A percentile compares a stretch with the other conserved stretches of the same genome.
Conservation (phyloP, 495 filamentous ascomycete species). For the Penicillium manginii region DNA sequence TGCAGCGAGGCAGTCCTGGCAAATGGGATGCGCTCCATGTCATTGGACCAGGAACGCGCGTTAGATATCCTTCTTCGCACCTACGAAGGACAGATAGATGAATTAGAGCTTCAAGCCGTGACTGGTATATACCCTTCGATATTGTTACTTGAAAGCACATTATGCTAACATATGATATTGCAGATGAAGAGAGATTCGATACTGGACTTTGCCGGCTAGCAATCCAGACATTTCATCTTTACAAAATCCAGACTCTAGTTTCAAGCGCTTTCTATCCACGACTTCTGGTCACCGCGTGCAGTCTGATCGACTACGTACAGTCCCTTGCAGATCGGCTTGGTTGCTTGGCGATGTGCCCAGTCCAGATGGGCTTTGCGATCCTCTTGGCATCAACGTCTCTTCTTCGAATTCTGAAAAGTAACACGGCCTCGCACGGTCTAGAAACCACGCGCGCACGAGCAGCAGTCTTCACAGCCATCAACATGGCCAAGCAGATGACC, state of each 20-base stretch:
- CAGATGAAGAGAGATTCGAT: conserved; percentile 41
- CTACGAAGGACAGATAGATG: conserved; percentile 40
- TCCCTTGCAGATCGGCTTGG: conserved; percentile 25
- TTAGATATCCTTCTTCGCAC: conserved; percentile 40
- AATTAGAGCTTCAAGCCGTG: conserved; percentile 34
- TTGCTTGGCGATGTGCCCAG: conserved; percentile 31
- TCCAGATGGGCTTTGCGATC: conserved; percentile 36
- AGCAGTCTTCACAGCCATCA: conserved; percentile 41
- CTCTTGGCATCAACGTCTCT: conserved; percentile 40
- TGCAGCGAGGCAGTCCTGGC: conserved; percentile 40
- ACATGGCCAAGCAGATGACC: conserved; percentile 42
- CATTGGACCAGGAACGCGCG: conserved; percentile 39
- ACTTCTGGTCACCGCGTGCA: conserved; percentile 39
- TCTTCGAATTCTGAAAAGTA: conserved; percentile 46
- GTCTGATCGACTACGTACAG: conserved; percentile 38
- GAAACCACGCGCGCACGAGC: conserved; percentile 39
- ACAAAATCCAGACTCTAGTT: conserved; percentile 37
- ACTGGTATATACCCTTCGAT: conserved; percentile 28
- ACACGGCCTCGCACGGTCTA: conserved; percentile 24
- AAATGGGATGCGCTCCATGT: conserved; percentile 45
- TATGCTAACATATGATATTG: neutral
- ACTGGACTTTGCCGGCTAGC: conserved; percentile 36
- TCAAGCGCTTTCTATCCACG: conserved; percentile 37
- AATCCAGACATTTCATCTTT: conserved; percentile 48
- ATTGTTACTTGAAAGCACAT: neutral